Evolutionary conservation across 257 asterid species (phyloP), one percentile per base, ranked within the genome.

Genomic region (Lycium barbarum): DNA sequence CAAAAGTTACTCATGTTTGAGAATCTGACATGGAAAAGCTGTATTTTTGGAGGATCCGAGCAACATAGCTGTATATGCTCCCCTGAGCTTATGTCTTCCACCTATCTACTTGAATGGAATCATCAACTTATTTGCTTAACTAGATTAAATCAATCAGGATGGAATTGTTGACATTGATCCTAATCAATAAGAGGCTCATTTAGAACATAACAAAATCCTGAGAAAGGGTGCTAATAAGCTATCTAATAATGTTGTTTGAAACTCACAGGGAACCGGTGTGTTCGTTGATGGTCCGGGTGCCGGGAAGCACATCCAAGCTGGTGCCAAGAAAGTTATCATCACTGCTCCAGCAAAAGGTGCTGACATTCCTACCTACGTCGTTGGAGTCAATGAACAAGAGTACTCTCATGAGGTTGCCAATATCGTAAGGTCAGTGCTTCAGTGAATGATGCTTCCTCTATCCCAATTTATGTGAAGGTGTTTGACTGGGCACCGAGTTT

Each of bases 301-400:
- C 2, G 98, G 99, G 61, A 94, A 96, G 90, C 99, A 96, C 88
- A 91, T 96, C 92, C 98, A 94, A 90, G 99, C 98, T 7, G 99
- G 99, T 68, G 99, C 98, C 35, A 93, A 94, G 95, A 96, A 96
- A 91, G 99, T 96, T 62, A 89, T 96, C 73, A 96, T 96, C 84
- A 96, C 99, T 49, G 98, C 99, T 59, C 99, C 99, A 9, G 98
- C 99, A 3, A 96, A 96, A 84, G 99, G 98, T 35, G 97, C 98
- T 66, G 98, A 96, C 43, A 96, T 96, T 63, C 99, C 98, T 4
- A 96, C 98, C 71, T 96, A 94, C 22, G 99, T 94, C 33, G 90
- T 94, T 22, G 99, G 99, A 17, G 99, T 94, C 33, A 96, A 96
- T 49, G 98, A 94, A 80, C 87, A 94, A 73, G 99, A 93, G 61